phyloP scores from a whole-genome alignment of 2,329 filamentous ascomycete species.

The Fusarium torreyae region DNA sequence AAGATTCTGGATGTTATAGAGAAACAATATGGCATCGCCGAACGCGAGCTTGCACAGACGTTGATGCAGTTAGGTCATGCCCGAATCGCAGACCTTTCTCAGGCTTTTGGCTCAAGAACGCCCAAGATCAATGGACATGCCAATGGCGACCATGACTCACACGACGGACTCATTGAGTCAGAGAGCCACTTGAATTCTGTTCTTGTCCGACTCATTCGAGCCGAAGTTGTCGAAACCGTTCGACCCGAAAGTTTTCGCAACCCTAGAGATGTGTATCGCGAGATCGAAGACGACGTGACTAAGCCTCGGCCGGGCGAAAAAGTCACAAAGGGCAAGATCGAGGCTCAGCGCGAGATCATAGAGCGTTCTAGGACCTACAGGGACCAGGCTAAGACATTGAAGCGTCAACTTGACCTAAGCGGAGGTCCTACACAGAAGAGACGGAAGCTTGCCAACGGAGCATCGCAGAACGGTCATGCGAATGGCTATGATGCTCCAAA shows the following conservation, averaged over 20 bases:
- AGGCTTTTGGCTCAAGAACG: constrained; percentile 67
- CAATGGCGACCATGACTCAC: constrained; percentile 54
- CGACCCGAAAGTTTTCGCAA: constrained; percentile 70
- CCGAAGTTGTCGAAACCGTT: constrained; percentile 78
- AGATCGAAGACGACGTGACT: constrained; percentile 75
- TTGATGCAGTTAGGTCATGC: constrained; percentile 85
- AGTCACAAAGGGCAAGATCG: constrained; percentile 74
- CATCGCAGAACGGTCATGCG: constrained; percentile 46
- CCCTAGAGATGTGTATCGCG: constrained; percentile 71
- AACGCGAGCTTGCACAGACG: constrained; percentile 80
- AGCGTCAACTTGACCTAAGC: constrained; percentile 65
- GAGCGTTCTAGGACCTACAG: constrained; percentile 68
- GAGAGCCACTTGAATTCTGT: constrained; percentile 65
- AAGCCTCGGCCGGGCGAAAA: constrained; percentile 62
- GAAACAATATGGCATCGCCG: constrained; percentile 80
- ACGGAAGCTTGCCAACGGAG: constrained; percentile 68
- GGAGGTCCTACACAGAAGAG: constrained; percentile 63
- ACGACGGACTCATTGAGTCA: constrained; percentile 59
- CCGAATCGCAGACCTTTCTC: constrained; percentile 77
- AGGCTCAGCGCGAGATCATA: constrained; percentile 71
- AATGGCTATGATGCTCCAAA: constrained; percentile 60
- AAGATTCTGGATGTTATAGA: constrained; percentile 85
- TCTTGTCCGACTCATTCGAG: constrained; percentile 70
- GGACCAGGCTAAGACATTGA: constrained; percentile 66
- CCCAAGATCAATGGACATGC: constrained; percentile 55